Percentiles rank a stretch among this genome's conserved stretches.
phyloP scores from a whole-genome alignment of 352 stramenopile species.

The Phytophthora pini region DNA sequence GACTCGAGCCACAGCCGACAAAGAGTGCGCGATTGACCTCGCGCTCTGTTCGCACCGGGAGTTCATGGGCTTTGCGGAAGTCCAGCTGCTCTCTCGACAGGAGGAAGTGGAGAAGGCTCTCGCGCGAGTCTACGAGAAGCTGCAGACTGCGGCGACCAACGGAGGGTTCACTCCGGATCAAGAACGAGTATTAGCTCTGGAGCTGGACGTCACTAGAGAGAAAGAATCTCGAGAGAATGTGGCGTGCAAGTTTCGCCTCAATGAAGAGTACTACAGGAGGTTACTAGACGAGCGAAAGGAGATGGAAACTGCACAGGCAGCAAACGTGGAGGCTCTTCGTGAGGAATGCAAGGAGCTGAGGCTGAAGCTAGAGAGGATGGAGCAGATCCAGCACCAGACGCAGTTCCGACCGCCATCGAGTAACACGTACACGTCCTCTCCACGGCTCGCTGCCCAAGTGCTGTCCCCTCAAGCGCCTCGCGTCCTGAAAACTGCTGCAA shows the following conservation, averaged over 20 bases:
- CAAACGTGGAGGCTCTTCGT: slow-evolving; percentile 41
- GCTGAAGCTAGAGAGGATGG: slow-evolving; percentile 49
- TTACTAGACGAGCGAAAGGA: slow-evolving; percentile 64
- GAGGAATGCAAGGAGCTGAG: slow-evolving; percentile 46
- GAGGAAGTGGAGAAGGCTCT: slow-evolving; percentile 35
- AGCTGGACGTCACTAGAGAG: slow-evolving; percentile 48
- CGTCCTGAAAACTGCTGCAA: slow-evolving; percentile 30
- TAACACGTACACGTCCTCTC: slow-evolving; percentile 10
- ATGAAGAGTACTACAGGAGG: slow-evolving; percentile 51
- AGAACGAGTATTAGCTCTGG: slow-evolving; percentile 45
- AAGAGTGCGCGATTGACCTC: slow-evolving; percentile 61
- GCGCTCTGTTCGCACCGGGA: slow-evolving; percentile 64
- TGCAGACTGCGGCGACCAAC: slow-evolving; percentile 33
- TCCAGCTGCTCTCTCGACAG: slow-evolving; percentile 43
- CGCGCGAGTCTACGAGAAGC: slow-evolving; percentile 29
- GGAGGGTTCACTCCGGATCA: slow-evolving; percentile 47
- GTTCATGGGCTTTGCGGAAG: slow-evolving; percentile 53
- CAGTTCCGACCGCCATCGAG: slow-evolving; percentile 25
- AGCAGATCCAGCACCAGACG: slow-evolving; percentile 29
- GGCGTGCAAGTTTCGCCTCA: slow-evolving; percentile 45
- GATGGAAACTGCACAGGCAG: slow-evolving; percentile 51
- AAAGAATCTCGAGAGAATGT: slow-evolving; percentile 37
- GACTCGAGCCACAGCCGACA: slow-evolving; percentile 35
- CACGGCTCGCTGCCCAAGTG: slow-evolving; percentile 10
- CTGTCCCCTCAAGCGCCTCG: slow-evolving; percentile 8